Evolutionary conservation across 805 yeast genomes (phyloP), one percentile per base, ranked within the genome.

Genomic region (Barnettozyma salicaria): DNA sequence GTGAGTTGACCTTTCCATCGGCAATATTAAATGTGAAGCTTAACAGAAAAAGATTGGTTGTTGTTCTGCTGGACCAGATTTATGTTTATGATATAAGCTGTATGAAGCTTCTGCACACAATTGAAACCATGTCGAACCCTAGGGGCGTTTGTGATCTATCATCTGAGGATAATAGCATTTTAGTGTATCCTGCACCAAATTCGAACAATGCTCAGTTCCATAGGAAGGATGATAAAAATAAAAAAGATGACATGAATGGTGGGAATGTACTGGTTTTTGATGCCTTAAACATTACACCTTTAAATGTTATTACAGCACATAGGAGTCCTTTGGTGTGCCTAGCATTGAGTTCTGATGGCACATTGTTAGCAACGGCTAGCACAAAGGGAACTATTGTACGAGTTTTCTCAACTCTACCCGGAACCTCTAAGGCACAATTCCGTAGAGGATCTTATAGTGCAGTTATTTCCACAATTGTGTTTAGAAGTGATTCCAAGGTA

Each of bases 71-170:
- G 34, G 90, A 86, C 42, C 95, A 89, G 59, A 76, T 92, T 8
- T 84, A 78, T 56, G 75, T 90, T 32, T 92, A 90, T 63, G 97
- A 90, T 58, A 80, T 90, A 43, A 77, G 92, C 40, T 85, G 94
- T 57, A 88, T 90, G 80, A 78, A 84, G 52, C 71, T 89, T 19
- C 57, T 90, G 28, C 83, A 78, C 50, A 79, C 81, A 1, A 71
- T 82, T 24, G 87, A 82, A 32, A 72, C 78, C 1, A 52, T 64
- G 13, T 63, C 75, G 1, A 79, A 71, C 43, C 62, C 61, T 0
- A 41, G 39, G 13, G 67, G 63, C 9, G 38, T 52, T 25, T 45
- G 55, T 37, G 56, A 53, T 17, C 37, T 57, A n/a, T 50, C 58
- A 14, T 51, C 75, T 2, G 56, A 59, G 17, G 78, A 73, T 35